Evolutionary conservation across 495 filamentous ascomycete species (phyloP).

Genomic region (Terfezia claveryi): DNA sequence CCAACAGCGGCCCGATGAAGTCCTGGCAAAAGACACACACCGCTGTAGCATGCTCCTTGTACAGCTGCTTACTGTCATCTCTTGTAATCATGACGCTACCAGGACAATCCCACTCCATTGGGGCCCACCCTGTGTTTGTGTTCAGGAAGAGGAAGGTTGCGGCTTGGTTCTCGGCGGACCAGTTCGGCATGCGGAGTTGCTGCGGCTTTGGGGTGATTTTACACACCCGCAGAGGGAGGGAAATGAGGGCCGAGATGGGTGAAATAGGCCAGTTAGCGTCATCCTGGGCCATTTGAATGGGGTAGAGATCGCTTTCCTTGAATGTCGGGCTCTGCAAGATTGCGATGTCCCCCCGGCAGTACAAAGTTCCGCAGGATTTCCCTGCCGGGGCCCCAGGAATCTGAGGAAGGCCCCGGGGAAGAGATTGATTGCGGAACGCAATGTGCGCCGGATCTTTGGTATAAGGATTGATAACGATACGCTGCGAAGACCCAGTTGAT

Average conservation of each 20-base stretch:
- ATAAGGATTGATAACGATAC: no score
- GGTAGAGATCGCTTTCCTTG: no score
- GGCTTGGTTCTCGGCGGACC: not conserved
- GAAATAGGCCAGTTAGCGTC: not conserved
- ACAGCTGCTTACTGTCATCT: not conserved
- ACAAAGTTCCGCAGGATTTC: no score
- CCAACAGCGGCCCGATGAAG: not conserved
- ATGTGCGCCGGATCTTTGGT: no score
- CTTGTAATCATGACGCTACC: not conserved
- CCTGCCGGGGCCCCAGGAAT: no score
- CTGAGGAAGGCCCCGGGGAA: no score
- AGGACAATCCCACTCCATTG: not conserved
- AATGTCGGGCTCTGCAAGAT: no score
- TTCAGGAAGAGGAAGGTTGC: not conserved
- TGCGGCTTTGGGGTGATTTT: not conserved
- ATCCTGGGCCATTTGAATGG: no score
- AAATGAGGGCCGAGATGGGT: not conserved
- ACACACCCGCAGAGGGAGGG: not conserved
- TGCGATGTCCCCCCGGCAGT: no score
- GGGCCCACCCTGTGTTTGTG: not conserved
- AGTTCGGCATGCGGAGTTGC: not conserved
- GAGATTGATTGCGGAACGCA: no score
- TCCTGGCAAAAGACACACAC: not conserved
- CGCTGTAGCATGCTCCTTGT: not conserved
- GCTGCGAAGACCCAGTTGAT: no score